Conservation (phyloP, 73 alveolate species). For the Paramecium tetraurelia region DNA sequence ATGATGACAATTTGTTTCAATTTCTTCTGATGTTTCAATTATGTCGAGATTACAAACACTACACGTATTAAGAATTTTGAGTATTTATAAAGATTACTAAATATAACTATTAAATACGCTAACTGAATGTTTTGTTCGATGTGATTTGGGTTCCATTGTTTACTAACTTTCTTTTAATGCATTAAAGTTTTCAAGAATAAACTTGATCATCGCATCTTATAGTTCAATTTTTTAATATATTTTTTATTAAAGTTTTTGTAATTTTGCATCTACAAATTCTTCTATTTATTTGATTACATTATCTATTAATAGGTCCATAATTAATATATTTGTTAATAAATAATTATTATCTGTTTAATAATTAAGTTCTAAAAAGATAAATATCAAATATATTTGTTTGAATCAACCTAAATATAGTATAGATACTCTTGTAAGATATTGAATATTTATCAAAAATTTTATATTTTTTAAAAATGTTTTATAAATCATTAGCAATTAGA, state of each 20-base stretch:
- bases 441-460: too few species aligned
- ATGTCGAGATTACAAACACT: not conserved
- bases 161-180: not conserved
- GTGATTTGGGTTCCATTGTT: not conserved
- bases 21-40: not conserved
- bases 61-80: not conserved
- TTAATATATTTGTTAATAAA: not conserved
- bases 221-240: not conserved
- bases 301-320: not conserved
- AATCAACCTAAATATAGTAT: not conserved
- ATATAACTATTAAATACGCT: not conserved
- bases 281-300: not conserved
- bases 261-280: not conserved
- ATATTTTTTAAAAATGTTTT: too few species aligned
- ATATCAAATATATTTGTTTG: not conserved
- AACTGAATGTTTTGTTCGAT: not conserved
- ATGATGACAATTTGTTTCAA: not conserved
- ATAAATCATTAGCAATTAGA: too few species aligned
- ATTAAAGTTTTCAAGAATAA: not conserved
- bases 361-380: not conserved
- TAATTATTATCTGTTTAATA: not conserved
- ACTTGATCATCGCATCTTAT: not conserved
- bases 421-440: not conserved
- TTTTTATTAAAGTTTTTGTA: not conserved
- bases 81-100: not conserved